phyloP scores from a whole-genome alignment of 2,329 filamentous ascomycete genomes.

The Talaromyces piceae region DNA sequence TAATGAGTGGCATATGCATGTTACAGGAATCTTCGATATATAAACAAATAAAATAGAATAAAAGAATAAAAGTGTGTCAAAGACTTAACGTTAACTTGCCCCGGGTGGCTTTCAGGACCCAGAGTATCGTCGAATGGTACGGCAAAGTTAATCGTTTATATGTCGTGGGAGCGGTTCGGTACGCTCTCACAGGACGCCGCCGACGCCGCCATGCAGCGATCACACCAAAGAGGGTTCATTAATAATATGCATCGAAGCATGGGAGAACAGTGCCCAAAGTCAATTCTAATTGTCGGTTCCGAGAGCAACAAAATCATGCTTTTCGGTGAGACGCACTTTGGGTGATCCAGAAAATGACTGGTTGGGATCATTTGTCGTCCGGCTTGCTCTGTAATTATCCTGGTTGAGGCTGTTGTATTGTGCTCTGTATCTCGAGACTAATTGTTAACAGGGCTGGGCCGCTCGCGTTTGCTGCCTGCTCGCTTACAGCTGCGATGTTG shows the following conservation, averaged over 20 bases:
- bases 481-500: not conserved
- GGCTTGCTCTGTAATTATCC: too few species aligned
- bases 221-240: conserved; percentile 14
- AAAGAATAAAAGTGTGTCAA: too few species aligned
- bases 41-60: too few species aligned
- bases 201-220: not conserved
- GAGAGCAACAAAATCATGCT: not conserved
- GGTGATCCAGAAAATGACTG: too few species aligned
- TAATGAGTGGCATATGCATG: too few species aligned
- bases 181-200: not conserved
- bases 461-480: not conserved
- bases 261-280: conserved; percentile 18
- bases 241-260: conserved; percentile 23
- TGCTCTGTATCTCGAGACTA: too few species aligned
- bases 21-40: too few species aligned
- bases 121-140: too few species aligned
- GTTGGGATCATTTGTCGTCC: too few species aligned
- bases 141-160: not conserved
- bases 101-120: not conserved
- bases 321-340: not conserved
- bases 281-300: not conserved
- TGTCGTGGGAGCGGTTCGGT: not conserved
- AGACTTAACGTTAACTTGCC: too few species aligned
- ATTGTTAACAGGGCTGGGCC: too few species aligned
- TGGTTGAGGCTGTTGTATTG: too few species aligned